Percentiles rank a stretch among this genome's conserved stretches.
Conservation (phyloP, 495 filamentous ascomycete species). For the Neurospora intermedia region DNA sequence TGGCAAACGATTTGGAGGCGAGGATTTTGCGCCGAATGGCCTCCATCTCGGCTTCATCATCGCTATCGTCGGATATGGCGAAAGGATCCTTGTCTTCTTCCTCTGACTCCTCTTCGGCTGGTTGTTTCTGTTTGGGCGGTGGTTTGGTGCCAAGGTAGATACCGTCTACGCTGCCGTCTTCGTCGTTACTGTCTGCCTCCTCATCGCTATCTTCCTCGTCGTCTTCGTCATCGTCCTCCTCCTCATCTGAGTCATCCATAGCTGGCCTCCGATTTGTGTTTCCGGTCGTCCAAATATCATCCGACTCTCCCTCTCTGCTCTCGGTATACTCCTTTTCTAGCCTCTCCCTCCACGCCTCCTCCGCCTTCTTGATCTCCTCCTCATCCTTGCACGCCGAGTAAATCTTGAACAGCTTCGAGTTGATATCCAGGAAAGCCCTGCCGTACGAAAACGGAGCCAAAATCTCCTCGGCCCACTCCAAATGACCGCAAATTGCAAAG, state of each 20-base stretch:
- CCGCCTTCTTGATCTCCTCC: conserved; percentile 75
- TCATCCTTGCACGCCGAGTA: conserved; percentile 79
- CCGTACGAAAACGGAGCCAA: conserved; percentile 83
- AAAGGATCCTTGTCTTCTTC: conserved; percentile 49
- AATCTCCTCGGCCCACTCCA: conserved; percentile 79
- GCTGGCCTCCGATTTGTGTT: conserved; percentile 63
- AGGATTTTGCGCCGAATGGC: conserved; percentile 77
- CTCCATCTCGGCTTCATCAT: conserved; percentile 84
- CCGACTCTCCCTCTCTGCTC: conserved; percentile 53
- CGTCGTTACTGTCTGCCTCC: conserved; percentile 15
- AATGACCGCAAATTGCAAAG: conserved; percentile 84
- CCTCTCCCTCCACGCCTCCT: conserved; percentile 78
- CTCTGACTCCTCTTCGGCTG: conserved; percentile 9
- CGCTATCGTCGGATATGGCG: conserved; percentile 62
- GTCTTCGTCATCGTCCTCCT: conserved; percentile 38
- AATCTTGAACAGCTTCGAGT: conserved; percentile 64
- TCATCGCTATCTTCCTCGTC: conserved; percentile 34
- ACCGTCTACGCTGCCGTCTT: conserved; percentile 32
- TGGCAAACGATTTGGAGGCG: conserved; percentile 74
- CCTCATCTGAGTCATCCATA: conserved; percentile 41
- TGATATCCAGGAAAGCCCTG: conserved; percentile 77
- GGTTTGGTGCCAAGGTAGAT: conserved; percentile 49
- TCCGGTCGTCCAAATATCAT: conserved; percentile 73
- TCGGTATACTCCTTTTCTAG: conserved; percentile 84
- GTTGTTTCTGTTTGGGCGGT: conserved; percentile 17